Base-by-base conservation (phyloP, 106 monocot genomes). In the Agapanthus africanus region DNA sequence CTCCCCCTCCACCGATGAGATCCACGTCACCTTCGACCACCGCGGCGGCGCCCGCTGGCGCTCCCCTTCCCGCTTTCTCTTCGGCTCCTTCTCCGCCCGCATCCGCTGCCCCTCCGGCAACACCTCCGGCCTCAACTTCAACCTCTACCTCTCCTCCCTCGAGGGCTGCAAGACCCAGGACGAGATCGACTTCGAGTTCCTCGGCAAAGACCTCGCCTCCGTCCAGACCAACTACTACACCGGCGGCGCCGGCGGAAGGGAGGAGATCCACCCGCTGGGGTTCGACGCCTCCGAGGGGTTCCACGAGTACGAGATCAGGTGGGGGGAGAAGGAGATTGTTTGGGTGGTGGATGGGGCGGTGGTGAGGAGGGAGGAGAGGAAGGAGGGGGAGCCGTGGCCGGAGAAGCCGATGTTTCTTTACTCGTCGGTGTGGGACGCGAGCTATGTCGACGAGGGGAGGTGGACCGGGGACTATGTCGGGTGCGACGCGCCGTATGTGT, bases 141-240 rank as follows among this genome's bases (percentile, higher is more conserved):
- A 88, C 79, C 56, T 84, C 73, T 88, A 88, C 73, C 76, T 88
- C 56, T 88, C 88, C 65, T 88, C 88, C 38, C 81, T 88, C 33
- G 88, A 88, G 49, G 84, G 88, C 40, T 73, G 81, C 76, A 74
- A 83, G 40, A 63, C 73, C 52, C 87, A 84, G 74, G 88, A 88
- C 81, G 88, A 88, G 79, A 81, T 88, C 60, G 84, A 88, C 76
- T 88, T 88, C 81, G 88, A 88, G 81, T 88, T 88, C 78, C 79
- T 88, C 33, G 88, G 88, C 70, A 84, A 81, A 40, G 81, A 84
- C 68, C 73, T 77, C 57, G 50, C 71, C 63, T 25, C 72, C 54
- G 84, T 88, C 32, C 88, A 88, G 76, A 88, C 88, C 60, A 88
- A 88, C 64, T 75, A 69, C 76, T 81, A 79, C 79, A 71, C 74